Conservation (phyloP, 2,329 filamentous ascomycete species). For the Xylariaceae sp. region DNA sequence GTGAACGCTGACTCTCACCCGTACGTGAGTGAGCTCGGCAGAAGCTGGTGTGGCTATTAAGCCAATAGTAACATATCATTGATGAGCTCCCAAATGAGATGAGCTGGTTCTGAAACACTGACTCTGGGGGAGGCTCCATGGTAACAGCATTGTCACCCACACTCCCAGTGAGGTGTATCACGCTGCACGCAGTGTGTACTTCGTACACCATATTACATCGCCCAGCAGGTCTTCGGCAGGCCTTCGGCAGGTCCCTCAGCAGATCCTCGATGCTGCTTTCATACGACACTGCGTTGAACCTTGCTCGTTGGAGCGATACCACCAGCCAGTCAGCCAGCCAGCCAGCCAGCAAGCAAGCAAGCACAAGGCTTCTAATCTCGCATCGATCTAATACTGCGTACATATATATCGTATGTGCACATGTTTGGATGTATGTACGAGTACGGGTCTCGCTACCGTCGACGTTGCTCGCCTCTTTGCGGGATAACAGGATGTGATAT, state of each 20-base stretch:
- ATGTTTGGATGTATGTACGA: not conserved
- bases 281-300: conserved; percentile 1
- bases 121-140: not conserved
- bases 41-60: not conserved
- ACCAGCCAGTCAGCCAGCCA: not conserved
- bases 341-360: too few relatives aligned
- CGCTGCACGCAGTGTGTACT: not conserved
- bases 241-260: too few relatives aligned
- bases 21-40: not conserved
- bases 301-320: conserved; percentile 1
- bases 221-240: not conserved
- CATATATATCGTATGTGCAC: too few relatives aligned
- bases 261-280: not conserved
- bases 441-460: not conserved
- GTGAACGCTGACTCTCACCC: not conserved
- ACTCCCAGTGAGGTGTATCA: conserved; percentile 6
- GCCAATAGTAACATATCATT: not conserved
- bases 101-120: conserved; percentile 8
- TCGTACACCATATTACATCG: not conserved
- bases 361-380: conserved; percentile 7
- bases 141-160: conserved; percentile 8
- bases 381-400: conserved; percentile 6
- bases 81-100: not conserved
- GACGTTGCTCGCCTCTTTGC: not conserved
- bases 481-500: not conserved